Evolutionary conservation across 306 rosid genomes (phyloP).

Genomic region (Dicorynia guianensis): DNA sequence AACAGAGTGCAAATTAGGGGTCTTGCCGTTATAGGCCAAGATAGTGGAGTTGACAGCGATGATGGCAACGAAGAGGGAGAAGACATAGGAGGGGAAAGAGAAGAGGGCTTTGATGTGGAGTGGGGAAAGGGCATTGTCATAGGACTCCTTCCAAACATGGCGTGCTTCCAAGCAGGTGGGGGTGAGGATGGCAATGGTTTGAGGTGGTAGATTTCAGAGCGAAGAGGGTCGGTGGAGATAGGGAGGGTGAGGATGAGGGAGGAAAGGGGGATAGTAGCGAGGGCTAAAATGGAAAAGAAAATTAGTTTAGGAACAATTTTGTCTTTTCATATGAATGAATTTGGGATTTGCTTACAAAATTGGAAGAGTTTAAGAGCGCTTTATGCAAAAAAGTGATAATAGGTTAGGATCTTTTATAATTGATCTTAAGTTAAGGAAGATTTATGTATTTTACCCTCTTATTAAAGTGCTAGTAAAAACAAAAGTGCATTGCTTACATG

Average conservation of each 20-base stretch:
- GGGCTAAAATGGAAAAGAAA: constrained; percentile 57
- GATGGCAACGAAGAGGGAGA: constrained; percentile 73
- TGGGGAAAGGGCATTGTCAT: constrained; percentile 63
- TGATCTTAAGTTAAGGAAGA: too few species aligned
- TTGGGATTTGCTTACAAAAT: too few species aligned
- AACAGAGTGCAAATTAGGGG: constrained; percentile 49
- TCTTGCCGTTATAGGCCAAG: constrained; percentile 30
- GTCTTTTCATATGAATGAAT: too few species aligned
- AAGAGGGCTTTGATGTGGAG: constrained; percentile 62
- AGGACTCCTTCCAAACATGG: constrained; percentile 74
- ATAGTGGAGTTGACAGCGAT: constrained; percentile 59
- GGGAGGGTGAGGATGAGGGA: constrained; percentile 57
- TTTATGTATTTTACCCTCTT: too few species aligned
- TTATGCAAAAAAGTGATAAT: too few species aligned
- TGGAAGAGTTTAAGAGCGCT: too few species aligned
- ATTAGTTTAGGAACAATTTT: too few species aligned
- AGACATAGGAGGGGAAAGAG: constrained; percentile 54
- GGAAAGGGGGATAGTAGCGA: constrained; percentile 70
- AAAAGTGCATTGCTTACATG: too few species aligned
- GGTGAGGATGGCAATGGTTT: constrained; percentile 67
- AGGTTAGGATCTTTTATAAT: too few species aligned
- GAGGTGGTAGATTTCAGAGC: constrained; percentile 62
- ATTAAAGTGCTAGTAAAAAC: too few species aligned
- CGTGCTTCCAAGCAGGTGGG: constrained; percentile 81
- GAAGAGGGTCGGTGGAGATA: constrained; percentile 51